Evolutionary conservation across 2,329 filamentous ascomycete genomes (phyloP).

Genomic region (Claviceps sp.): DNA sequence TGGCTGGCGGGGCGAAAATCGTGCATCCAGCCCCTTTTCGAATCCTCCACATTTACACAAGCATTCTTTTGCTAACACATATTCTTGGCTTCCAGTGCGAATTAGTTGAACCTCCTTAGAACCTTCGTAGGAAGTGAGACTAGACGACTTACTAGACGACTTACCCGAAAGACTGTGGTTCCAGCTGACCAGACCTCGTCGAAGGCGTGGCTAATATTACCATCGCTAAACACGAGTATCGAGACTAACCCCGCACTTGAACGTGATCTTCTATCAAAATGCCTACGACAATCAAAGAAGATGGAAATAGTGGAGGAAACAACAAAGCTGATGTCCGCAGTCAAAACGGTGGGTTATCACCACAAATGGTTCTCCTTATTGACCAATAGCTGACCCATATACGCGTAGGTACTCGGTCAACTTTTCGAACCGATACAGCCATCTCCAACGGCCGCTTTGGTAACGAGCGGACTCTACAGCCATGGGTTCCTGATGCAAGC

Average conservation of each 20-base stretch:
- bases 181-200: constrained; percentile 2
- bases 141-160: not conserved
- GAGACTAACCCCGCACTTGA: constrained; percentile 11
- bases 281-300: constrained; percentile 27
- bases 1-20: not conserved
- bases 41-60: not conserved
- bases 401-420: constrained; percentile 44
- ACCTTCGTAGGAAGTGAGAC: not conserved
- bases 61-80: not conserved
- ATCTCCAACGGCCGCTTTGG: constrained; percentile 64
- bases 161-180: constrained; percentile 5
- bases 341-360: constrained; percentile 23
- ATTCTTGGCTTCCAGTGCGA: not conserved
- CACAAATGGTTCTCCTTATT: not conserved
- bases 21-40: not conserved
- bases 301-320: constrained; percentile 17
- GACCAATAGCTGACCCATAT: not conserved
- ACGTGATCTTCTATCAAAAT: constrained; percentile 16
- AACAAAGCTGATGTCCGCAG: constrained; percentile 17
- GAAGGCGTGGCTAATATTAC: not conserved
- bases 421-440: constrained; percentile 76
- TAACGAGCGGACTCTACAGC: constrained; percentile 64
- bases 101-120: not conserved
- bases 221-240: constrained; percentile 2
- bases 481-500: constrained; percentile 58